Evolutionary conservation across 2,329 filamentous ascomycete species (phyloP).

Genomic region (Gnomoniopsis sp.): DNA sequence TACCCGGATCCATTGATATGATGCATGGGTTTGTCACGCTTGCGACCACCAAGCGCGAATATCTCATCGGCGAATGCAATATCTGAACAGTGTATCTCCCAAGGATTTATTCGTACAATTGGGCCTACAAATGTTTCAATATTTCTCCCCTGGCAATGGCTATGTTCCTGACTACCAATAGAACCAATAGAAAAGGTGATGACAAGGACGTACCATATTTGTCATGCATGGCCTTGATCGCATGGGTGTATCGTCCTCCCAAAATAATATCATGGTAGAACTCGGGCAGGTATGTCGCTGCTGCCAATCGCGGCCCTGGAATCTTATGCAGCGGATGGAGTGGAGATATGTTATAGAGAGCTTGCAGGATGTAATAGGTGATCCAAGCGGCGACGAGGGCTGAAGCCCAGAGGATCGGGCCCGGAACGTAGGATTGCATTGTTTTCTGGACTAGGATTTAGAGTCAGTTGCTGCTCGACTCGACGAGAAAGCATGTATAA

Average conservation of each 20-base stretch:
- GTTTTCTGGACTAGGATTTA: neutral
- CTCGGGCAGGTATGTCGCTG: constrained; percentile 29
- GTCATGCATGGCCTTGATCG: constrained; percentile 31
- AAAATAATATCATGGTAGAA: constrained; percentile 30
- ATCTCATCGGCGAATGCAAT: constrained; percentile 34
- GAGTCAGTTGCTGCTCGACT: too few species aligned
- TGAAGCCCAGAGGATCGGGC: neutral
- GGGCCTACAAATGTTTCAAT: constrained; percentile 25
- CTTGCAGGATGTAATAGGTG: constrained; percentile 1
- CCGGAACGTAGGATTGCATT: neutral
- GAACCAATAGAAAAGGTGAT: too few species aligned
- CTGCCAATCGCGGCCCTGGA: constrained; percentile 31
- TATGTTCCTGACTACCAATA: neutral
- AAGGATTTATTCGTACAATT: constrained; percentile 31
- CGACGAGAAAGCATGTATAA: too few species aligned
- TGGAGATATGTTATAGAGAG: constrained; percentile 8
- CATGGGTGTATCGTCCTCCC: constrained; percentile 25
- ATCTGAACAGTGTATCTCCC: constrained; percentile 30
- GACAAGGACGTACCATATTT: constrained; percentile 17
- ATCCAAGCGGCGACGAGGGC: neutral
- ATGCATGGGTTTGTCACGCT: constrained; percentile 24
- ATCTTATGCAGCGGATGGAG: constrained; percentile 21
- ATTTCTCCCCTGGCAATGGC: neutral
- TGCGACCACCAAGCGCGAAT: constrained; percentile 27
- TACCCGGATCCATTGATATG: constrained; percentile 14